Evolutionary conservation across 2,329 filamentous ascomycete species (phyloP).

Genomic region (Diaporthe aspalathi): DNA sequence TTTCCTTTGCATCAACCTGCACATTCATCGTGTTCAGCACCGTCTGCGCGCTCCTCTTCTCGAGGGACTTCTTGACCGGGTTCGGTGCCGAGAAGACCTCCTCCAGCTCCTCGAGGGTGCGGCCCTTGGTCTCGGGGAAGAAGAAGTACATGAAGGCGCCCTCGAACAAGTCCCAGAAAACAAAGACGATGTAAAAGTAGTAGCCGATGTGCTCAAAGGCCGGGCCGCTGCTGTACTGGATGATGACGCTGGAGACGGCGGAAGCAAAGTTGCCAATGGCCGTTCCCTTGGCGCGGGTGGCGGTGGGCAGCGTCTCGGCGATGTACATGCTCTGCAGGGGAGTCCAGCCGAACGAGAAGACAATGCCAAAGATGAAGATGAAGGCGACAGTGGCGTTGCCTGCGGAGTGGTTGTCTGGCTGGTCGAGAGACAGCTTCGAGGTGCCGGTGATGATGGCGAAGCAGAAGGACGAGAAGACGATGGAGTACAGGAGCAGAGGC

Average conservation of each 20-base stretch:
- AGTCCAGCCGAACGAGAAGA: constrained; percentile 64
- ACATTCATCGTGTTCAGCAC: constrained; percentile 55
- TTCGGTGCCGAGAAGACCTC: constrained; percentile 61
- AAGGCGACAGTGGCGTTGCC: constrained; percentile 61
- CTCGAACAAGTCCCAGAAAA: constrained; percentile 59
- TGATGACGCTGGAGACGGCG: constrained; percentile 51
- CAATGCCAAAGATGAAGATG: constrained; percentile 64
- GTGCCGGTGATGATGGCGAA: constrained; percentile 63
- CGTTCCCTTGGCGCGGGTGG: constrained; percentile 58
- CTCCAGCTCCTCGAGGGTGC: constrained; percentile 65
- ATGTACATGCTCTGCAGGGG: constrained; percentile 63
- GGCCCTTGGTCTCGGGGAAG: constrained; percentile 61
- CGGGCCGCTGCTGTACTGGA: constrained; percentile 58
- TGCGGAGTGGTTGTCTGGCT: constrained; percentile 49
- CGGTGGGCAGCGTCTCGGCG: constrained; percentile 58
- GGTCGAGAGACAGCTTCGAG: constrained; percentile 55
- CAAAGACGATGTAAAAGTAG: constrained; percentile 59
- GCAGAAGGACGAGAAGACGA: constrained; percentile 58
- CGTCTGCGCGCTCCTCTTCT: constrained; percentile 56
- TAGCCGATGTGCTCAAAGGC: constrained; percentile 57
- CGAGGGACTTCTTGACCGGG: constrained; percentile 58
- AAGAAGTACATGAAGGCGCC: constrained; percentile 60
- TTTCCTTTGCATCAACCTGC: constrained; percentile 45
- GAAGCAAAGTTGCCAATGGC: constrained; percentile 56
- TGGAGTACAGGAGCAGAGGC: constrained; percentile 61